Evolutionary conservation across 129 eudicot species (phyloP).

Genomic region (Calendula officinalis): DNA sequence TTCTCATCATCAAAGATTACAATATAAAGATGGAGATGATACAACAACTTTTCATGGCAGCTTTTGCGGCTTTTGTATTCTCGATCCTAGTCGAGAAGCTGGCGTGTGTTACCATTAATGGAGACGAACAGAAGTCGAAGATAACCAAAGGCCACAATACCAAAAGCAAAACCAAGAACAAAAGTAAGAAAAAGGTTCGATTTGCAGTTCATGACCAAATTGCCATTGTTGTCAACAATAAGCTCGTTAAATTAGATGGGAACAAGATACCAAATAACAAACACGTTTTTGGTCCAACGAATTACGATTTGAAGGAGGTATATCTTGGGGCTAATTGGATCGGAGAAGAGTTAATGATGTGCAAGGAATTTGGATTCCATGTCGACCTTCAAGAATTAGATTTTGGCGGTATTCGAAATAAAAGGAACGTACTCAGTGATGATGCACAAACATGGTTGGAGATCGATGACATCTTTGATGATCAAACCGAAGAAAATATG

Average conservation of each 20-base stretch:
- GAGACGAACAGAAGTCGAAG: slow-evolving; percentile 13
- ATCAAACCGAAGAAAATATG: too few relatives aligned
- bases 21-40: slow-evolving; percentile 31
- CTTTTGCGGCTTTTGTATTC: slow-evolving; percentile 31
- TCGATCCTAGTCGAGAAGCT: slow-evolving; percentile 29
- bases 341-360: slow-evolving; percentile 33
- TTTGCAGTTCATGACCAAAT: slow-evolving; percentile 33
- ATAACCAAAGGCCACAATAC: background rate
- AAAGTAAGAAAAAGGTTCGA: slow-evolving; percentile 28
- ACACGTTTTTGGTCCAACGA: background rate
- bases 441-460: too few relatives aligned
- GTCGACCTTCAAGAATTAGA: too few relatives aligned
- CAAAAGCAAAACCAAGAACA: slow-evolving; percentile 4
- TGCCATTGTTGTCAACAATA: slow-evolving; percentile 30
- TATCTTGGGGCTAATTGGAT: slow-evolving; percentile 32
- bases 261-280: slow-evolving; percentile 15
- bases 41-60: slow-evolving; percentile 37
- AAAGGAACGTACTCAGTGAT: too few relatives aligned
- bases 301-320: slow-evolving; percentile 18
- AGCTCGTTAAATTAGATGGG: slow-evolving; percentile 28
- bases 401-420: too few relatives aligned
- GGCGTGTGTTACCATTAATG: slow-evolving; percentile 14
- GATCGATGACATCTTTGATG: too few relatives aligned
- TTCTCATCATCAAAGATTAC: background rate
- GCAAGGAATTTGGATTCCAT: slow-evolving; percentile 24